Evolutionary conservation across 1,284 basidiomycete species (phyloP).

Genomic region (Ustilago xerochloae): DNA sequence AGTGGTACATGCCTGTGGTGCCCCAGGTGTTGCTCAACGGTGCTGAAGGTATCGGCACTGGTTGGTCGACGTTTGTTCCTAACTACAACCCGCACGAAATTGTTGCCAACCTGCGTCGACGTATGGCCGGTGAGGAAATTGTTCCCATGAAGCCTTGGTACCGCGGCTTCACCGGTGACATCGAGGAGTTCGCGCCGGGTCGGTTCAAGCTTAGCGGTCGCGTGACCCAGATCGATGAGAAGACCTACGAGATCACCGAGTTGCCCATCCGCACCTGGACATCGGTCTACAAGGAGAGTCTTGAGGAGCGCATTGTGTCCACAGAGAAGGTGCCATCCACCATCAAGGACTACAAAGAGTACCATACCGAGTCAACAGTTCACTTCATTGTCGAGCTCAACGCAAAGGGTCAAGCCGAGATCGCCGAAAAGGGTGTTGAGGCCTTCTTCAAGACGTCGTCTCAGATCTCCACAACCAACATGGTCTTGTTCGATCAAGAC

Average conservation of each 20-base stretch:
- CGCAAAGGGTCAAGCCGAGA: slow-evolving; percentile 83
- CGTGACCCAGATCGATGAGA: slow-evolving; percentile 82
- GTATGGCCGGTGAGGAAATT: slow-evolving; percentile 87
- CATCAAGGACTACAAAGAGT: slow-evolving; percentile 71
- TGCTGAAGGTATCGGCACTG: slow-evolving; percentile 96
- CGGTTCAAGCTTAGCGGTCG: slow-evolving; percentile 88
- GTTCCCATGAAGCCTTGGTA: slow-evolving; percentile 95
- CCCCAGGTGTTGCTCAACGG: slow-evolving; percentile 94
- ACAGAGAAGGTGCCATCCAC: slow-evolving; percentile 75
- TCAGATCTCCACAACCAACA: slow-evolving; percentile 89
- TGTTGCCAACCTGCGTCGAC: slow-evolving; percentile 83
- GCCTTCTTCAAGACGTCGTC: slow-evolving; percentile 91
- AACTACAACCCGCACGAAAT: slow-evolving; percentile 94
- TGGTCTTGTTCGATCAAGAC: slow-evolving; percentile 98
- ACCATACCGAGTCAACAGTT: slow-evolving; percentile 86
- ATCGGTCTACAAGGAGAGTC: slow-evolving; percentile 86
- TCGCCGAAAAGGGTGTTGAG: slow-evolving; percentile 85
- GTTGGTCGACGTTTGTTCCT: slow-evolving; percentile 94
- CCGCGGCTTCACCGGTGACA: slow-evolving; percentile 87
- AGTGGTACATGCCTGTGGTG: slow-evolving; percentile 90
- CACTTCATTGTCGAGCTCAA: slow-evolving; percentile 88
- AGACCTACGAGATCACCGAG: slow-evolving; percentile 93
- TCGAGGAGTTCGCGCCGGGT: slow-evolving; percentile 82
- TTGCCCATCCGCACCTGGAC: slow-evolving; percentile 97
- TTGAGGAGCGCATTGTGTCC: slow-evolving; percentile 77